These are phyloP conservation scores for Aspergillus pseudonomiae DNA, from an alignment of 2,329 filamentous ascomycete genomes.

Conservation along the genomic window DNA sequence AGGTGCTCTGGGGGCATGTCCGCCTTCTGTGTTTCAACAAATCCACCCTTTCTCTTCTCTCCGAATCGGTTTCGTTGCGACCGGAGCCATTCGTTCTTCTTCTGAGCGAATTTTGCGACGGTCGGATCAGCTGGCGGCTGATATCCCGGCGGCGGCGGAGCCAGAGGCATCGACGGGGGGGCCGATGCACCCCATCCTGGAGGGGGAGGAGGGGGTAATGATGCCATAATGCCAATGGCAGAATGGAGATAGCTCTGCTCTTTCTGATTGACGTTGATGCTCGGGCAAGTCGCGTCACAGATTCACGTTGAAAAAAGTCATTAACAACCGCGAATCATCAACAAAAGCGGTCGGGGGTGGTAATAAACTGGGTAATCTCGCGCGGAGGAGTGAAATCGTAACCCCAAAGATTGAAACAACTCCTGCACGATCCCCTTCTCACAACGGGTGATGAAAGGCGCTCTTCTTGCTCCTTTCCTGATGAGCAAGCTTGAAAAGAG, in stretches of 20 bases:
- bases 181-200: constrained; percentile 63
- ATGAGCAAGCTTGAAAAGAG: constrained; percentile 36
- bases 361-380: neutral
- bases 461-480: constrained; percentile 23
- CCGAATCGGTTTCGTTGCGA: constrained; percentile 89
- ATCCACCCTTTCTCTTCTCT: constrained; percentile 94
- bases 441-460: constrained; percentile 32
- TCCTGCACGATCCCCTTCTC: constrained; percentile 31
- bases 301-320: constrained; percentile 30
- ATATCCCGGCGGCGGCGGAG: constrained; percentile 85
- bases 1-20: constrained; percentile 98
- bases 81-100: constrained; percentile 98
- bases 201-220: constrained; percentile 67
- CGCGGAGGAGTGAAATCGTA: constrained; percentile 15
- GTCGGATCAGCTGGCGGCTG: constrained; percentile 79
- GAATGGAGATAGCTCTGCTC: constrained; percentile 23
- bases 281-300: constrained; percentile 37
- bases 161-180: constrained; percentile 55
- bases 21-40: constrained; percentile 96
- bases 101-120: constrained; percentile 92
- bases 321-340: constrained; percentile 23
- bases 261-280: constrained; percentile 30
- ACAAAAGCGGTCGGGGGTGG: constrained; percentile 9
- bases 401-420: constrained; percentile 24
- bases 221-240: constrained; percentile 54